Evolutionary conservation across 768 basidiomycete species (phyloP).

Genomic region (Boletus coccyginus): DNA sequence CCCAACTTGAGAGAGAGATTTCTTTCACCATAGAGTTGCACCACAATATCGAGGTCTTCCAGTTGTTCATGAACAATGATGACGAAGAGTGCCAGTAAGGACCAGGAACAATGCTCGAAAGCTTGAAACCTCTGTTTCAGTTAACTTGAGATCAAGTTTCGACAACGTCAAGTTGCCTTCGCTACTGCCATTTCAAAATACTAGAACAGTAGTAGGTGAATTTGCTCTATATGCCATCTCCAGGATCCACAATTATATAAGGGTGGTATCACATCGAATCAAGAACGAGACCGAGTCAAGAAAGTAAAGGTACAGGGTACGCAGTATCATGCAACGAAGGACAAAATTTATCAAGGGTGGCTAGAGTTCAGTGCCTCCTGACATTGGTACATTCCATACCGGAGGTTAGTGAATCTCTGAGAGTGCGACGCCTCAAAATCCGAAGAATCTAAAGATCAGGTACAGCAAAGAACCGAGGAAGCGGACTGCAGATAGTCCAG

Average conservation of each 20-base stretch:
- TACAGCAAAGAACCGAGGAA: constrained; percentile 80
- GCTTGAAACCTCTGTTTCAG: not conserved
- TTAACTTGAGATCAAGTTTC: not conserved
- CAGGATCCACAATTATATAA: constrained; percentile 1
- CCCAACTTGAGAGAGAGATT: not conserved
- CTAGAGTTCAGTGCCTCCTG: not conserved
- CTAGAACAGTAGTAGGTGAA: not conserved
- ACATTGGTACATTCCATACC: not conserved
- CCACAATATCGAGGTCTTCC: no score
- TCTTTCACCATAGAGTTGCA: not conserved
- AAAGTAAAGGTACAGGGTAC: constrained; percentile 12
- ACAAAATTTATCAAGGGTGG: not conserved
- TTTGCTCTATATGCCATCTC: not conserved
- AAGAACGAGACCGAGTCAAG: not conserved
- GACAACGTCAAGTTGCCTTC: constrained; percentile 11
- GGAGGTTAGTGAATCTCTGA: not conserved
- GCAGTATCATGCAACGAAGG: constrained; percentile 8
- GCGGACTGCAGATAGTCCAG: constrained; percentile 76
- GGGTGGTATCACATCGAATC: not conserved
- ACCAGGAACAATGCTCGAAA: not conserved
- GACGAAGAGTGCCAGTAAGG: not conserved
- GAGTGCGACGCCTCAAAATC: constrained; percentile 38
- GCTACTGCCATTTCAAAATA: not conserved
- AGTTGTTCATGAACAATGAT: not conserved
- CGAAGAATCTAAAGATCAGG: constrained; percentile 71